Conservation (phyloP, 257 asterid species). For the Petunia axillaris region DNA sequence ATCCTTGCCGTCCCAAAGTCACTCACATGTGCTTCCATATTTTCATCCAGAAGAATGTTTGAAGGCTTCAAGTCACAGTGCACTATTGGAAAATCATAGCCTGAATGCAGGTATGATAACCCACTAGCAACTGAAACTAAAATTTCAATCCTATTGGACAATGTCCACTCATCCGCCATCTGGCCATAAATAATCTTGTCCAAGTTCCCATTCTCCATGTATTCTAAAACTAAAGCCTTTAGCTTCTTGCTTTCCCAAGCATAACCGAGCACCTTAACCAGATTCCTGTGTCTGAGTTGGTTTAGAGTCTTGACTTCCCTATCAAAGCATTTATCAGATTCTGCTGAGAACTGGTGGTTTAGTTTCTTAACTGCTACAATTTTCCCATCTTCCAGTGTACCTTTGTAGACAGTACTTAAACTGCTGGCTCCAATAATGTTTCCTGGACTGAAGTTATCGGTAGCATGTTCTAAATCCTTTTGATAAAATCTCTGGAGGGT, state of each 20-base stretch:
- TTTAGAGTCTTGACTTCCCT: constrained; percentile 69
- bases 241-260: constrained; percentile 80
- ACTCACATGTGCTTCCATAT: constrained; percentile 67
- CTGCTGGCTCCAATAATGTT: constrained; percentile 75
- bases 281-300: constrained; percentile 68
- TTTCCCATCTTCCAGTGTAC: constrained; percentile 49
- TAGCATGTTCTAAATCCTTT: constrained; percentile 56
- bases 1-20: constrained; percentile 91
- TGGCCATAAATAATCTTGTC: constrained; percentile 54
- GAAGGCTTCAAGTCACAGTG: constrained; percentile 92
- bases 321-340: constrained; percentile 65
- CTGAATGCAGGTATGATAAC: constrained; percentile 71
- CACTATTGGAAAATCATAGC: constrained; percentile 74
- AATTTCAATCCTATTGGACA: constrained; percentile 54
- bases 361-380: constrained; percentile 66
- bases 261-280: constrained; percentile 74
- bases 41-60: constrained; percentile 66
- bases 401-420: constrained; percentile 78
- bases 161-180: constrained; percentile 36
- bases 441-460: constrained; percentile 56
- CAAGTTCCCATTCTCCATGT: constrained; percentile 86
- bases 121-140: constrained; percentile 62
- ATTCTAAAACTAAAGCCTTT: constrained; percentile 68
- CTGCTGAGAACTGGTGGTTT: constrained; percentile 59
- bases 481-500: constrained; percentile 56